These are phyloP conservation scores for Centrapalus pauciflorus DNA, from an alignment of 129 eudicot species.

Conservation along the genomic window DNA sequence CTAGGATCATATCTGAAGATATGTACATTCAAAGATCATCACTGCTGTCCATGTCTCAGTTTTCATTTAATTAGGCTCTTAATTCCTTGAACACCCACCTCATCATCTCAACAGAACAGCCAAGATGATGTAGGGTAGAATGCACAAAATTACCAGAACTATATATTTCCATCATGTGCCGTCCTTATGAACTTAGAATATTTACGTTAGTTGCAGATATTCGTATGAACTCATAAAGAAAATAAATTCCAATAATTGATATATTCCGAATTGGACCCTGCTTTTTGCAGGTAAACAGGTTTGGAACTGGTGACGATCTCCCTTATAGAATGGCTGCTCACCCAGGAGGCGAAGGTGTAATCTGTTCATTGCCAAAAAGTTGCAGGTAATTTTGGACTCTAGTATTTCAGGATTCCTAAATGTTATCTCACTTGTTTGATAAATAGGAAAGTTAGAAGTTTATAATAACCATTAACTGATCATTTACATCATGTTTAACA, in stretches of 20 bases:
- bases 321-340: conserved; percentile 97
- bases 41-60: not conserved
- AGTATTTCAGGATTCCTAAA: not conserved
- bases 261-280: too few species aligned
- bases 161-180: not conserved
- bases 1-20: not conserved
- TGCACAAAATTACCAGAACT: not conserved
- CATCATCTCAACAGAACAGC: not conserved
- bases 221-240: too few species aligned
- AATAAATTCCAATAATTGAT: not conserved
- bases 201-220: not conserved
- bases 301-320: conserved; percentile 62
- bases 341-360: conserved; percentile 85
- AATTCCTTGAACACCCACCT: not conserved
- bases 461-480: not conserved
- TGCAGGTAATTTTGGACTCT: conserved; percentile 53
- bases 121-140: not conserved
- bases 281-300: conserved; percentile 53
- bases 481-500: not conserved
- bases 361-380: conserved; percentile 74
- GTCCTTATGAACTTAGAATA: not conserved
- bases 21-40: not conserved
- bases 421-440: not conserved
- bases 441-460: not conserved
- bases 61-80: not conserved